Evolutionary conservation across 179 eudicot species (phyloP).

Genomic region (Nepenthes alata): DNA sequence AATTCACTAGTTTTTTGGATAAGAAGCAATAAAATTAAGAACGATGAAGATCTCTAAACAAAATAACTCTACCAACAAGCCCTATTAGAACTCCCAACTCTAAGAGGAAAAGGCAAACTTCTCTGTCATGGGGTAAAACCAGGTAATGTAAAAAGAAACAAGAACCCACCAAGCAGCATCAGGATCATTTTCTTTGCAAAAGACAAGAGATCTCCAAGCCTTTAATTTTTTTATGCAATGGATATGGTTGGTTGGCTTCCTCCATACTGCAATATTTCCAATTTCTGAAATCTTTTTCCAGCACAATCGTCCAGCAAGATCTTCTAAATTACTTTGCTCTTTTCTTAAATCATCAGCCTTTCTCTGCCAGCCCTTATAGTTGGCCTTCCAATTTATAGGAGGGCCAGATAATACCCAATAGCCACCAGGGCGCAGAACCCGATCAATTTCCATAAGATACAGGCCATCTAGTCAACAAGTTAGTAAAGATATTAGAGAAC

Average conservation of each 20-base stretch:
- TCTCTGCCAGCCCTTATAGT: constrained; percentile 48
- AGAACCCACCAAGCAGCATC: constrained; percentile 48
- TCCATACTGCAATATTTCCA: constrained; percentile 49
- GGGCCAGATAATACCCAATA: constrained; percentile 80
- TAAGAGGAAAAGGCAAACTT: too few species aligned
- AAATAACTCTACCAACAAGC: too few species aligned
- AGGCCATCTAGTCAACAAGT: constrained; percentile 38
- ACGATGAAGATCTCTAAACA: too few species aligned
- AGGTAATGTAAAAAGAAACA: background rate
- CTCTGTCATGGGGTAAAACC: background rate
- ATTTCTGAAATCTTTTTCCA: constrained; percentile 49
- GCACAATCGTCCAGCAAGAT: constrained; percentile 39
- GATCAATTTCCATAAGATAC: constrained; percentile 64
- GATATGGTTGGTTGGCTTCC: constrained; percentile 53
- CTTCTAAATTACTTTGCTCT: constrained; percentile 48
- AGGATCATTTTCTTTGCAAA: constrained; percentile 33
- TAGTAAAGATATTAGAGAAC: background rate
- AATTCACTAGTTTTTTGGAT: too few species aligned
- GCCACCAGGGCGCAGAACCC: constrained; percentile 72
- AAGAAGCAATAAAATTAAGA: too few species aligned
- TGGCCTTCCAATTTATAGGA: constrained; percentile 46
- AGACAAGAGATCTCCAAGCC: constrained; percentile 22
- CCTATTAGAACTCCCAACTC: too few species aligned
- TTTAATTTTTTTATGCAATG: constrained; percentile 34
- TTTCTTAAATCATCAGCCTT: constrained; percentile 24